These are phyloP conservation scores for Thinopyrum elongatum DNA, from an alignment of 176 grass and related monocot species.

Conservation along the genomic window DNA sequence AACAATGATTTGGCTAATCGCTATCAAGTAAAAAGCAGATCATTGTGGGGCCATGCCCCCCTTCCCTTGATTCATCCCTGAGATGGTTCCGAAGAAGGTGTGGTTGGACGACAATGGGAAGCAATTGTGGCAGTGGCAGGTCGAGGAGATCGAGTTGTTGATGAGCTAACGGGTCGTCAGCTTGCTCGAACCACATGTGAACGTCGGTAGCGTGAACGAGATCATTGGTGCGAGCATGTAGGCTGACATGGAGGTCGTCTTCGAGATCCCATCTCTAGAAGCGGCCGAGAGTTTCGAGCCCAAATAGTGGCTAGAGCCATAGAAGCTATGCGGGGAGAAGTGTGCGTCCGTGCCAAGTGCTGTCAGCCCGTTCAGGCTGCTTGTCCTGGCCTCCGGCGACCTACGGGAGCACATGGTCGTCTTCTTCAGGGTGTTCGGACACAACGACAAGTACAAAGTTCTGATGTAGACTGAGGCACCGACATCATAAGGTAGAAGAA, in stretches of 20 bases:
- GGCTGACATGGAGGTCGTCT: slow-evolving; percentile 57
- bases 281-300: slow-evolving; percentile 36
- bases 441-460: slow-evolving; percentile 20
- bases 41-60: too few relatives aligned
- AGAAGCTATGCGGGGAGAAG: slow-evolving; percentile 48
- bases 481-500: background rate
- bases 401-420: slow-evolving; percentile 55
- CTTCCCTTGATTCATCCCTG: too few relatives aligned
- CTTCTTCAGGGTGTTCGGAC: slow-evolving; percentile 63
- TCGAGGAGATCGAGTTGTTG: slow-evolving; percentile 64
- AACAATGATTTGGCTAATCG: too few relatives aligned
- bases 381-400: slow-evolving; percentile 32
- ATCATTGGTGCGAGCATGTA: slow-evolving; percentile 48
- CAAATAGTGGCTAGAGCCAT: slow-evolving; percentile 38
- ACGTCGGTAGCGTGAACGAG: background rate
- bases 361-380: background rate
- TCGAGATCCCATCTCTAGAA: slow-evolving; percentile 41
- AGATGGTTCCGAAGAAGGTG: slow-evolving; percentile 39
- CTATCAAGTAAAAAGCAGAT: too few relatives aligned
- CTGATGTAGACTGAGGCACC: slow-evolving; percentile 64
- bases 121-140: slow-evolving; percentile 51
- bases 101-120: slow-evolving; percentile 36
- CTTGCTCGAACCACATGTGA: slow-evolving; percentile 27
- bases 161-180: slow-evolving; percentile 29
- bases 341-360: slow-evolving; percentile 41